phyloP scores from a whole-genome alignment of 495 filamentous ascomycete species.

The Penicillium desertorum region DNA sequence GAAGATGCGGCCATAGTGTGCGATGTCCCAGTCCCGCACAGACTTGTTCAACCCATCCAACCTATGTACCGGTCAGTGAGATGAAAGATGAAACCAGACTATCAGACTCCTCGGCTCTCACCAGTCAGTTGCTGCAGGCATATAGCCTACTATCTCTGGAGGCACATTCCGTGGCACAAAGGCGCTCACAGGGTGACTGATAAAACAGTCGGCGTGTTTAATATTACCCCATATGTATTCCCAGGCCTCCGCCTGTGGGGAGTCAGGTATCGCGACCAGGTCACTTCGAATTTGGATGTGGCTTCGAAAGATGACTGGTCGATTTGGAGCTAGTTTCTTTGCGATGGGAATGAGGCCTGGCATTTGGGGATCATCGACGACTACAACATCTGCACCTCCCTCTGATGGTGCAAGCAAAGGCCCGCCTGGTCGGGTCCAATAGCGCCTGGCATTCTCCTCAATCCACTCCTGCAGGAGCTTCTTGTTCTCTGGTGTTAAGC shows the following conservation, averaged over 20 bases:
- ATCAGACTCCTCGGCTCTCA: conserved; percentile 19
- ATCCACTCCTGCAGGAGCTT: conserved; percentile 68
- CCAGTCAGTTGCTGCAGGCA: conserved; percentile 87
- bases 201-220: conserved; percentile 72
- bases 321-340: conserved; percentile 66
- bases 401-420: conserved; percentile 64
- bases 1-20: conserved; percentile 76
- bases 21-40: conserved; percentile 69
- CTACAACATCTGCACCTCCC: conserved; percentile 76
- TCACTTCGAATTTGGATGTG: conserved; percentile 86
- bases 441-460: conserved; percentile 70
- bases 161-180: conserved; percentile 76
- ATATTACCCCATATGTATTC: conserved; percentile 73
- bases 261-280: conserved; percentile 58
- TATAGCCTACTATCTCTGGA: conserved; percentile 65
- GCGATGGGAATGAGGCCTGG: conserved; percentile 76
- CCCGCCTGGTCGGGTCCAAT: conserved; percentile 70
- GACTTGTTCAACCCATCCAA: conserved; percentile 84
- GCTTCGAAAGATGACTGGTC: conserved; percentile 75
- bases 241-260: conserved; percentile 76
- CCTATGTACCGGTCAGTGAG: conserved; percentile 42
- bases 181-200: conserved; percentile 75
- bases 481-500: conserved; percentile 60
- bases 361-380: conserved; percentile 90
- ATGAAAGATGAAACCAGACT: neutral